Conservation (phyloP, 768 basidiomycete species). For the Royoungia palumana region DNA sequence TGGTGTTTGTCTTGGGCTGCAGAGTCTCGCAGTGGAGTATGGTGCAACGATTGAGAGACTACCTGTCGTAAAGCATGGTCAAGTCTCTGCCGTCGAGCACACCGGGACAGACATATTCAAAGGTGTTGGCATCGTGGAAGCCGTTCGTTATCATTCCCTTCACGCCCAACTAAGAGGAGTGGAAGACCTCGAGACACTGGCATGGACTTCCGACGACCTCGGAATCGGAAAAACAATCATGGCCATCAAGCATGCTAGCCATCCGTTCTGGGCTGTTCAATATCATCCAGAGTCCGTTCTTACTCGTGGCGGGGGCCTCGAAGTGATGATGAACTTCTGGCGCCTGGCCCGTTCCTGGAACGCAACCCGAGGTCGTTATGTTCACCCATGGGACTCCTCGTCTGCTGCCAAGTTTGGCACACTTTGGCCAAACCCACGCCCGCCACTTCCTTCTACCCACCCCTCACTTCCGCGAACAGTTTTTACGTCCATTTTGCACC, state of each 20-base stretch:
- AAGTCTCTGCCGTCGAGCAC: constrained; percentile 64
- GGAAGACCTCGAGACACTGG: constrained; percentile 59
- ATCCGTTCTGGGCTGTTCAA: constrained; percentile 85
- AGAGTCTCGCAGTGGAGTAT: constrained; percentile 65
- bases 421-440: constrained; percentile 54
- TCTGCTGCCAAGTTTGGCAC: constrained; percentile 41
- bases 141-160: constrained; percentile 80
- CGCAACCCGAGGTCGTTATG: constrained; percentile 33
- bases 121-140: constrained; percentile 48
- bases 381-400: constrained; percentile 40
- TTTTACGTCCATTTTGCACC: constrained; percentile 38
- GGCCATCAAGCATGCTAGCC: constrained; percentile 60
- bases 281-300: constrained; percentile 86
- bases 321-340: constrained; percentile 76
- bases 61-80: constrained; percentile 73
- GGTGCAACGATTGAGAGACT: constrained; percentile 62
- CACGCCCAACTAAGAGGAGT: constrained; percentile 49
- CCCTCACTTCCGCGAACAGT: constrained; percentile 28
- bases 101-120: constrained; percentile 57
- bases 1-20: constrained; percentile 80
- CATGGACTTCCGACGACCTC: constrained; percentile 66
- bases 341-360: constrained; percentile 59
- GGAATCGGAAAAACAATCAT: constrained; percentile 72
- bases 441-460: constrained; percentile 17
- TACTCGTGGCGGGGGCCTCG: constrained; percentile 64